Base-by-base conservation (phyloP, 2,329 filamentous ascomycete species). In the Plectosphaerella sp. region DNA sequence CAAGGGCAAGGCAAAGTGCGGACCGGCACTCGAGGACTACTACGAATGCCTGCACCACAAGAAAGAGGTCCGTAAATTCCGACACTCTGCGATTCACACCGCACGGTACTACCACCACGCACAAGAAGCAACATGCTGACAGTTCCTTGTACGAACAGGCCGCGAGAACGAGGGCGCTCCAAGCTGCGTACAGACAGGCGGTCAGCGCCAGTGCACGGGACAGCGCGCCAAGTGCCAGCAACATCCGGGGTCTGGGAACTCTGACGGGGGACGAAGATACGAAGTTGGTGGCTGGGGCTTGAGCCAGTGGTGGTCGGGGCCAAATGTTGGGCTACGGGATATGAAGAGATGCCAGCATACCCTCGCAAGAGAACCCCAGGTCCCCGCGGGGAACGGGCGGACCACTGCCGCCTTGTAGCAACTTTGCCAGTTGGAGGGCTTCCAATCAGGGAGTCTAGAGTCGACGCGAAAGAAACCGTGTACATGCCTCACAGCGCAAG, bases 21-120 rank as follows among this genome's bases (percentile, higher is more conserved):
- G 80, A 16, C 87, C 89, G 15, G 82, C 85, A 5, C 79, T 97
- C 60, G 94, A 99, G 71, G 94, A 99, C 70, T 99, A 99, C 78
- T 96, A 97, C 71, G 94, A 99, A 77, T 99, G 95, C 73, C 76
- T 99, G 67, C 94, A 99, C 72, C 94, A 99, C 80, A 91, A 88
- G 80, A 99, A 99, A 78, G 94, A 99, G 90, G 94, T 97, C 66
- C 53, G 83, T 72, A 5, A 20, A n/a, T 14, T 45, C 57, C 67
- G 16, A 14, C 37, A 41, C 55, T 24, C n/a, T 45, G 20, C 49
- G 16, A n/a, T 37, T 11, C 16, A 15, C 15, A 24, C 18, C 20
- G 46, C 46, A 33, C 18, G 2, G 7, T 22, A 5, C 25, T 20
- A 20, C 35, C 45, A 36, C 24, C 5, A 35, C 36, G 46, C 37